phyloP scores from a whole-genome alignment of 139 green algal genomes.

The Klebsormidium nitens region DNA sequence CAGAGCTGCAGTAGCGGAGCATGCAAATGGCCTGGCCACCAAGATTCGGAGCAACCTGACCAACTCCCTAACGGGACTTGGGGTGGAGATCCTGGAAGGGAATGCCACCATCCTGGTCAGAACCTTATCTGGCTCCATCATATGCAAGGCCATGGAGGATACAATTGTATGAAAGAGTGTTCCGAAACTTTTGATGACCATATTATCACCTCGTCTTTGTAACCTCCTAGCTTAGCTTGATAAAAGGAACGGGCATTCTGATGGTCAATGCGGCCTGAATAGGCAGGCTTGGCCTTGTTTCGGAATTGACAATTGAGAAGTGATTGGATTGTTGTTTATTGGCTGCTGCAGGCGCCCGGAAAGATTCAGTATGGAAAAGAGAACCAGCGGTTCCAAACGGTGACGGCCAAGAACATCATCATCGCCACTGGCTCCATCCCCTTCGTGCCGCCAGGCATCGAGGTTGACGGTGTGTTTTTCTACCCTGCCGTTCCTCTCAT shows the following conservation, averaged over 20 bases:
- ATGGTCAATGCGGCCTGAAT: too few relatives aligned
- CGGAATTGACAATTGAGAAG: too few relatives aligned
- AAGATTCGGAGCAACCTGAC: constrained; percentile 88
- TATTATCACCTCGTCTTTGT: too few relatives aligned
- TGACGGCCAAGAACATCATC: constrained; percentile 92
- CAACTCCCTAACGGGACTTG: constrained; percentile 83
- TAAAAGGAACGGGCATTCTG: too few relatives aligned
- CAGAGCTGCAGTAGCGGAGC: constrained; percentile 82
- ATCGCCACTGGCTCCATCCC: constrained; percentile 94
- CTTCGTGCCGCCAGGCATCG: constrained; percentile 95
- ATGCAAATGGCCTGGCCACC: constrained; percentile 83
- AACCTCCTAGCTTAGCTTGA: too few relatives aligned
- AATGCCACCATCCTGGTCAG: constrained; percentile 74
- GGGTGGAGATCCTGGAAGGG: constrained; percentile 93
- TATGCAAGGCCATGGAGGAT: constrained; percentile 83
- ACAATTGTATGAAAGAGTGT: too few relatives aligned
- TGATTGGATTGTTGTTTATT: too few relatives aligned
- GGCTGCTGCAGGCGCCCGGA: constrained; percentile 18
- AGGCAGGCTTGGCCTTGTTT: too few relatives aligned
- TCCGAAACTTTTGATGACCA: too few relatives aligned
- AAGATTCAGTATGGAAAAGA: constrained; percentile 37
- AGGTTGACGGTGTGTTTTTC: constrained; percentile 68
- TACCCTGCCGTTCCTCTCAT: background rate
- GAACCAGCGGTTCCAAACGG: constrained; percentile 37
- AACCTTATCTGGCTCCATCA: too few relatives aligned